Base-by-base conservation (phyloP, 2,329 filamentous ascomycete genomes). In the Aspergillus flavus region DNA sequence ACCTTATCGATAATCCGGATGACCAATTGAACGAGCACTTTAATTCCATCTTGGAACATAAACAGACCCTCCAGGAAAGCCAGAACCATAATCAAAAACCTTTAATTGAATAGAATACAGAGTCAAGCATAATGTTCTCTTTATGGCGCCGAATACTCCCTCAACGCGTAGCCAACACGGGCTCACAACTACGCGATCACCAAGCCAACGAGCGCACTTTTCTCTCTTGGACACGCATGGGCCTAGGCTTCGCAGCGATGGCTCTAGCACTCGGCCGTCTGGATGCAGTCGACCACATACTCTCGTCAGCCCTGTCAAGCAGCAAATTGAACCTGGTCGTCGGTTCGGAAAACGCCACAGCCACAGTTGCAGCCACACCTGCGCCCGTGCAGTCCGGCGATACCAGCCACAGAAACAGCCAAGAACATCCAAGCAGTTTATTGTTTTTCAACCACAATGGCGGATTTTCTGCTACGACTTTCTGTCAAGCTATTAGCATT, bases 161-260 rank as follows among this genome's bases (percentile, higher is more conserved):
- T 36, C 58, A 66, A 34, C 63, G 66, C 41, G 66, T 75, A 57
- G 64, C 72, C 54, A 75, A 75, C 62, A 71, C 61, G 12, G 69
- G 71, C 61, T 73, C 72, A 4, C 71, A 75, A 58, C 69, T 74
- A 19, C 73, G 73, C 65, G 73, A 75, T 63, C 73, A 75, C 63
- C 72, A 69, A 52, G 73, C 73, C 60, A 75, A 75, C 60, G 73
- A 75, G 65, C 72, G 73, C 36, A 75, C 73, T 4, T 75, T 75
- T 57, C 70, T 75, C 14, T 75, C 73, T 61, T 75, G 73, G 73
- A 75, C 71, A 1, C 72, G 73, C 41, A 72, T 73, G 64, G 73
- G 72, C 21, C 73, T 75, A 16, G 72, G 70, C 11, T 75, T 75
- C 52, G 72, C 69, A 19, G 72, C 72, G 4, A 74, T 75, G 72